Evolutionary conservation across 169 alveolate genomes (phyloP).

Genomic region (Amoebophrya sp.): DNA sequence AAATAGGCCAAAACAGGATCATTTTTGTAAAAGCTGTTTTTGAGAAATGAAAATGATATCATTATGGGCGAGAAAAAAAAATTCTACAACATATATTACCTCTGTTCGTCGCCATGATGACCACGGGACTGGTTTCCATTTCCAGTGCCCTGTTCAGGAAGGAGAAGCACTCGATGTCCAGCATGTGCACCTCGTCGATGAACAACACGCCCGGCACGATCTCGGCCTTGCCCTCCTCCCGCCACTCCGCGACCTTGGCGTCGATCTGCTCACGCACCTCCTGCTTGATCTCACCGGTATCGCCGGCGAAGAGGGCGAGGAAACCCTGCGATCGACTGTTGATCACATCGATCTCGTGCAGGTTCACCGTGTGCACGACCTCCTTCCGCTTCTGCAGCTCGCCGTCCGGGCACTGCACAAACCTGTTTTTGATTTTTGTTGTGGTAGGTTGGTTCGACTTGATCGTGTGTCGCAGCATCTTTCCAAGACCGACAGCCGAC

Average conservation of each 20-base stretch:
- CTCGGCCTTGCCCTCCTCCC: constrained; percentile 90
- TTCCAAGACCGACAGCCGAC: too few relatives aligned
- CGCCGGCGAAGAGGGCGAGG: constrained; percentile 96
- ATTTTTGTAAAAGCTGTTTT: too few relatives aligned
- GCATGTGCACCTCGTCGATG: constrained; percentile 98
- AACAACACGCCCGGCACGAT: constrained; percentile 87
- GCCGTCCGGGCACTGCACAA: constrained; percentile 97
- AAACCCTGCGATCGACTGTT: constrained; percentile 95
- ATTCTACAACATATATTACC: too few relatives aligned
- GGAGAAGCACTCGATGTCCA: constrained; percentile 99
- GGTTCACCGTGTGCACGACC: constrained; percentile 96
- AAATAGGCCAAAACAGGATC: too few relatives aligned
- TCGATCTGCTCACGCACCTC: constrained; percentile 97
- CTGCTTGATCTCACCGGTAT: constrained; percentile 96
- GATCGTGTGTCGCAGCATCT: too few relatives aligned
- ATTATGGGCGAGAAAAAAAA: too few relatives aligned
- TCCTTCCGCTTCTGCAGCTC: constrained; percentile 97
- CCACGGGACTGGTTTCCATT: constrained; percentile 89
- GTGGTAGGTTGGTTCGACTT: too few relatives aligned
- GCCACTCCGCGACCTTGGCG: constrained; percentile 96
- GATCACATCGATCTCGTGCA: constrained; percentile 98
- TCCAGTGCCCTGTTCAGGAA: constrained; percentile 94
- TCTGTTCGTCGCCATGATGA: constrained; percentile 97
- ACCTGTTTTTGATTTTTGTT: too few relatives aligned
- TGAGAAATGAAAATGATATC: too few relatives aligned